These are phyloP conservation scores for Cicer yamashitae DNA, from an alignment of 306 rosid species.

Conservation along the genomic window DNA sequence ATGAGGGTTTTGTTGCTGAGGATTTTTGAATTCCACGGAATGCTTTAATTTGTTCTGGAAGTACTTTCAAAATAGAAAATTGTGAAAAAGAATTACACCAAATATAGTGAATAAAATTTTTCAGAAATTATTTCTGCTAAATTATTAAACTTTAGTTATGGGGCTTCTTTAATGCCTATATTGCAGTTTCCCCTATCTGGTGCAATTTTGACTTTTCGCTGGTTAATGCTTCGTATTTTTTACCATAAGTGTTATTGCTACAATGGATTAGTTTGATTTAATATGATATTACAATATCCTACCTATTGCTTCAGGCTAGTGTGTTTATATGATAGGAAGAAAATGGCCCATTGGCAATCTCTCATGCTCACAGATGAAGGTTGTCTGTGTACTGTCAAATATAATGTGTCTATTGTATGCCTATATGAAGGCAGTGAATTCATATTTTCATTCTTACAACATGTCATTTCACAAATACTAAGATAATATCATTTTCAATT, in stretches of 20 bases:
- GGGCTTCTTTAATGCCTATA: background rate
- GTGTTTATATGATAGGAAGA: background rate
- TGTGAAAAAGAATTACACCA: background rate
- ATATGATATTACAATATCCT: constrained; percentile 2
- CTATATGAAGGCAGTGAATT: constrained; percentile 1
- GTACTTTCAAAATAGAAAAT: constrained; percentile 23
- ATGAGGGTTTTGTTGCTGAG: background rate
- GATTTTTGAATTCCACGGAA: constrained; percentile 18
- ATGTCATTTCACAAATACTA: constrained; percentile 24
- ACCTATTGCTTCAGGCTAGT: constrained; percentile 3
- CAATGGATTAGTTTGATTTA: constrained; percentile 17
- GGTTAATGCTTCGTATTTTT: background rate
- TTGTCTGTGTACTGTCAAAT: constrained; percentile 16
- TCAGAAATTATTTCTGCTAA: background rate
- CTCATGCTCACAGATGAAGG: background rate
- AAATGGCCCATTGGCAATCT: constrained; percentile 20
- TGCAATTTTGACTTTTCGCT: background rate
- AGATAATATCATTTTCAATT: background rate
- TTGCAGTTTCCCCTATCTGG: background rate
- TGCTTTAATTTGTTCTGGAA: constrained; percentile 14
- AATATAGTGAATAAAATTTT: constrained; percentile 24
- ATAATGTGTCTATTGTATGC: background rate
- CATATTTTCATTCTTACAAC: constrained; percentile 20
- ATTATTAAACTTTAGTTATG: constrained; percentile 20
- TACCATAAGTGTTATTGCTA: constrained; percentile 7